Evolutionary conservation across 129 eudicot genomes (phyloP).

Genomic region (Saussurea involucrata): DNA sequence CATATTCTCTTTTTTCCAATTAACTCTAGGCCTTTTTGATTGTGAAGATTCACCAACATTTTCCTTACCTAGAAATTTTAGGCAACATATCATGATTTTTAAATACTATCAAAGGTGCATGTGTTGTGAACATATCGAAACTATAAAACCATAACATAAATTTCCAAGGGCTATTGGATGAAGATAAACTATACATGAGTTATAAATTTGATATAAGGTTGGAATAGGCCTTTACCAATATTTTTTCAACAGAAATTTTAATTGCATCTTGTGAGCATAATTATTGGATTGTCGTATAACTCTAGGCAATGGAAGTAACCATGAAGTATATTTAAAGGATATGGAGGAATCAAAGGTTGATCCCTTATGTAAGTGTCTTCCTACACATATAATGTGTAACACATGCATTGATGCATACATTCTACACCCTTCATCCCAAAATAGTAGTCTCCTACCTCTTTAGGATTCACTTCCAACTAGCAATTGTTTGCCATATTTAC

Average conservation of each 20-base stretch:
- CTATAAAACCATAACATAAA: too few species aligned
- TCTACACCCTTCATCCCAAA: neutral
- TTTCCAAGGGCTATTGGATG: slow-evolving; percentile 62
- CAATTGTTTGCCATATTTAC: neutral
- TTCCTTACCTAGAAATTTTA: too few species aligned
- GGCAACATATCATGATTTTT: too few species aligned
- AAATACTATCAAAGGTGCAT: too few species aligned
- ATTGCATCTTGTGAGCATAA: neutral
- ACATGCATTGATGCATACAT: too few species aligned
- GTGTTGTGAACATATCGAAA: too few species aligned
- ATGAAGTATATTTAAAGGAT: slow-evolving; percentile 65
- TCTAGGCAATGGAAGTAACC: slow-evolving; percentile 39
- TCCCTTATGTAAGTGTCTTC: slow-evolving; percentile 55
- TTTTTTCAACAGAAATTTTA: neutral
- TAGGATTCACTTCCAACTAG: neutral
- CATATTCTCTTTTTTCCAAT: too few species aligned
- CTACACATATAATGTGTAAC: neutral
- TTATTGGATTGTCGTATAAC: neutral
- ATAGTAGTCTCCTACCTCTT: neutral
- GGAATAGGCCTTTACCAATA: neutral
- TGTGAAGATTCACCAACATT: too few species aligned
- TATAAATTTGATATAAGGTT: slow-evolving; percentile 72
- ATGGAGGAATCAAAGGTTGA: slow-evolving; percentile 63
- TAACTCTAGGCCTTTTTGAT: too few species aligned
- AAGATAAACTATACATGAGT: slow-evolving; percentile 34